Percentiles rank a stretch among this genome's conserved stretches.
Conservation (phyloP, 305 asterid genomes). For the Fraxinus nigra region DNA sequence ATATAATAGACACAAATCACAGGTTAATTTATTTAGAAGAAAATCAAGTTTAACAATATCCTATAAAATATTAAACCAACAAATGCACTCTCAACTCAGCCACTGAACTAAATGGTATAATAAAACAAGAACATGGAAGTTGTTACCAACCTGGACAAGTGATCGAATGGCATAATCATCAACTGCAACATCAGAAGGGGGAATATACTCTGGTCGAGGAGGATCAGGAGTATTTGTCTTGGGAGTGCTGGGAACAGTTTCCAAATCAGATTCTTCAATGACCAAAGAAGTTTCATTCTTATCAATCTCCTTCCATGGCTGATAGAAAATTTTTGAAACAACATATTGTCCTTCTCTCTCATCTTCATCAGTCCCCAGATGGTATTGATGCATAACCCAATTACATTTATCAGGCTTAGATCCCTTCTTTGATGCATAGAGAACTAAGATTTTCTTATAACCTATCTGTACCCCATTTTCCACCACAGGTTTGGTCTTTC, state of each 20-base stretch:
- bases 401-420: conserved; percentile 59
- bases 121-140: conserved; percentile 1
- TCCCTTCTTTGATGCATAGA: conserved; percentile 50
- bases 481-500: conserved; percentile 69
- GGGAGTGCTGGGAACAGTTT: conserved; percentile 68
- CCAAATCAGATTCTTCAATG: conserved; percentile 44
- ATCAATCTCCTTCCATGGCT: conserved; percentile 48
- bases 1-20: not conserved
- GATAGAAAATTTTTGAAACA: conserved; percentile 72
- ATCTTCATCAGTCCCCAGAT: conserved; percentile 63
- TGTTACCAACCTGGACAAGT: conserved; percentile 43
- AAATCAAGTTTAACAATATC: not conserved
- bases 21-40: not conserved
- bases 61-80: not conserved
- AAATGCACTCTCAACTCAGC: not conserved
- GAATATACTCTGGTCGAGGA: conserved; percentile 51
- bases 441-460: conserved; percentile 87
- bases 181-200: conserved; percentile 36
- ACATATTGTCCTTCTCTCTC: conserved; percentile 71
- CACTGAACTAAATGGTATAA: not conserved
- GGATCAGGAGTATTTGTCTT: conserved; percentile 52
- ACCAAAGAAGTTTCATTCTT: conserved; percentile 26
- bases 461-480: conserved; percentile 69
- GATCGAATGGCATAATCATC: conserved; percentile 25
- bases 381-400: conserved; percentile 97